A percentile compares a stretch with the other conserved stretches of the same genome.
These are phyloP conservation scores for Ogataea hybrid DNA, from an alignment of 1,139 yeast genomes.

Conservation along the genomic window DNA sequence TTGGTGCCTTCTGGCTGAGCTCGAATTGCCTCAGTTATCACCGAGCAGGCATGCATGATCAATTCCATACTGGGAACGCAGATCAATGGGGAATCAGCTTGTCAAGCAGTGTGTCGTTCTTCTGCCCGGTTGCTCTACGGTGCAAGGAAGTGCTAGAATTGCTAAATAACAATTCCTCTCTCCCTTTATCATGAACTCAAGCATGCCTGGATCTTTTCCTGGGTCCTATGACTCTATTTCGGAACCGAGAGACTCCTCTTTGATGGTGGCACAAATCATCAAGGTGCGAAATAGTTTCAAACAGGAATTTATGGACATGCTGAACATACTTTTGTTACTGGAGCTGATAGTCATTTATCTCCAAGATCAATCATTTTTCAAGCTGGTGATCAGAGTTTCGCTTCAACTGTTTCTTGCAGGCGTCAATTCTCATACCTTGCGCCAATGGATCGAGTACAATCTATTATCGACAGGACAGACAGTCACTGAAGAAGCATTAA, in stretches of 20 bases:
- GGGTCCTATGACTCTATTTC: constrained; percentile 2
- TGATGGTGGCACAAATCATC: constrained; percentile 6
- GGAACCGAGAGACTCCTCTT: not conserved
- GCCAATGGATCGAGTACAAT: constrained; percentile 21
- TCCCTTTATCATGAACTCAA: constrained; percentile 1
- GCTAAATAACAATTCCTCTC: constrained; percentile 1
- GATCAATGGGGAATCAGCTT: too few species aligned
- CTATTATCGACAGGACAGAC: constrained; percentile 12
- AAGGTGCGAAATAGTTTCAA: constrained; percentile 15
- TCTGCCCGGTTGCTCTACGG: not conserved
- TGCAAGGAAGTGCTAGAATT: constrained; percentile 7
- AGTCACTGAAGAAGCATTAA: constrained; percentile 9
- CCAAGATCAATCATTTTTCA: constrained; percentile 23
- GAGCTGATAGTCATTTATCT: constrained; percentile 18
- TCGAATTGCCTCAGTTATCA: not conserved
- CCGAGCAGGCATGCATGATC: too few species aligned
- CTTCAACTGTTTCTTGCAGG: constrained; percentile 21
- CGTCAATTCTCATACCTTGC: constrained; percentile 13
- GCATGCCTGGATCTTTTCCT: constrained; percentile 11
- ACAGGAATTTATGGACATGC: constrained; percentile 10
- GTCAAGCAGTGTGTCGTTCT: too few species aligned
- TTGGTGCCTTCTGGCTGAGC: not conserved
- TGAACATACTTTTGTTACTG: constrained; percentile 11
- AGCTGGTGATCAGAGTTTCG: constrained; percentile 15
- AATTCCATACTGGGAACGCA: too few species aligned